Percentiles rank a stretch among this genome's conserved stretches.
These are phyloP conservation scores for Colletotrichum scovillei DNA, from an alignment of 2,329 filamentous ascomycete genomes.

Conservation along the genomic window DNA sequence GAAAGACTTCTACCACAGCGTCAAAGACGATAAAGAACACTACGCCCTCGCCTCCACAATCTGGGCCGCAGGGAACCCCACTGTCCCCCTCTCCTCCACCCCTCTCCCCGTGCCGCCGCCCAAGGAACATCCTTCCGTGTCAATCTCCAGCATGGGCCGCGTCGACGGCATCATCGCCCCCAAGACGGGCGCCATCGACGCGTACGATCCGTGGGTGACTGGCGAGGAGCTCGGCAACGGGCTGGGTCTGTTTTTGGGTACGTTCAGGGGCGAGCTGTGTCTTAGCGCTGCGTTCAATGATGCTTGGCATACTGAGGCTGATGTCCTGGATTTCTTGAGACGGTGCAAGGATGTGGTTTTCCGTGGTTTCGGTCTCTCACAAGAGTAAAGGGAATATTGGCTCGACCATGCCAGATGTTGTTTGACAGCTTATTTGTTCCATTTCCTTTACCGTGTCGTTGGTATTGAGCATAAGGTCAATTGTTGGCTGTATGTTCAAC, in stretches of 20 bases:
- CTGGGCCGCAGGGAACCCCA: constrained; percentile 37
- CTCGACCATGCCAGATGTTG: no score
- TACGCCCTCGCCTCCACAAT: constrained; percentile 40
- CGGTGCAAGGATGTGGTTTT: constrained; percentile 31
- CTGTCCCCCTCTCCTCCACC: constrained; percentile 17
- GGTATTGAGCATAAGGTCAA: no score
- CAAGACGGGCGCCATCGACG: constrained; percentile 41
- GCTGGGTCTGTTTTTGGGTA: constrained; percentile 53
- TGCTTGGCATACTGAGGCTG: constrained; percentile 49
- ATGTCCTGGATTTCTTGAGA: constrained; percentile 39
- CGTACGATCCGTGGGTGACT: constrained; percentile 54
- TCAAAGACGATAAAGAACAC: constrained; percentile 46
- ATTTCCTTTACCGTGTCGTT: no score
- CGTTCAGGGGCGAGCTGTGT: constrained; percentile 47
- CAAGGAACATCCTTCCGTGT: constrained; percentile 41
- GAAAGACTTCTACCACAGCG: constrained; percentile 42
- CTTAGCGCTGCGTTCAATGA: constrained; percentile 56
- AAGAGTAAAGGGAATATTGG: no score
- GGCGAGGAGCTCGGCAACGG: constrained; percentile 56
- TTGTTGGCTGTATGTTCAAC: no score
- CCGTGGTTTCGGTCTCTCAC: background rate
- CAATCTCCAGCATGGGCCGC: constrained; percentile 48
- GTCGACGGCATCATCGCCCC: constrained; percentile 48
- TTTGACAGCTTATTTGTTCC: no score
- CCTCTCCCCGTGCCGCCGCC: constrained; percentile 41